A percentile compares a stretch with the other conserved stretches of the same genome.
phyloP scores from a whole-genome alignment of 2,329 filamentous ascomycete species.

The Epichloe aotearoae region DNA sequence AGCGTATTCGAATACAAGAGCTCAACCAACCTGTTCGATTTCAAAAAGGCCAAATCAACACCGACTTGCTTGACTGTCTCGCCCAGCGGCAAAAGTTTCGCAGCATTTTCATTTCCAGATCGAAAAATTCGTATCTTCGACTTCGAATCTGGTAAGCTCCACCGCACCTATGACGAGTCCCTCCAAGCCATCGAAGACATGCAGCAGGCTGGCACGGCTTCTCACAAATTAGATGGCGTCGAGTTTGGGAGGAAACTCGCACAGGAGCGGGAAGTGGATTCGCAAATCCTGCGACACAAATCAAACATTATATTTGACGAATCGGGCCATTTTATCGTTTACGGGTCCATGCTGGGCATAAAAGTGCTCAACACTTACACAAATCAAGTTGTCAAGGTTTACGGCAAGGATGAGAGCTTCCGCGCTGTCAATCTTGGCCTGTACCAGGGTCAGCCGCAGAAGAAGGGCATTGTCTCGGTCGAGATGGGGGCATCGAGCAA shows the following conservation, averaged over 20 bases:
- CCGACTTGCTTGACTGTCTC: slow-evolving; percentile 76
- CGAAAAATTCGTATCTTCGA: slow-evolving; percentile 89
- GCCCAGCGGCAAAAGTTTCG: slow-evolving; percentile 78
- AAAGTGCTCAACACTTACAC: slow-evolving; percentile 96
- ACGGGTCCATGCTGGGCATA: slow-evolving; percentile 80
- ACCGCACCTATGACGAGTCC: slow-evolving; percentile 91
- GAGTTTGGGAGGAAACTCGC: slow-evolving; percentile 85
- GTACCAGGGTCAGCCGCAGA: slow-evolving; percentile 91
- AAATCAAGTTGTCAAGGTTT: slow-evolving; percentile 81
- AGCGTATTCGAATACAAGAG: slow-evolving; percentile 90
- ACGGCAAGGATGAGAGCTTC: slow-evolving; percentile 80
- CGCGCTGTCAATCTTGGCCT: slow-evolving; percentile 70
- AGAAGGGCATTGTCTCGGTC: slow-evolving; percentile 84
- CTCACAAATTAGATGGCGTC: slow-evolving; percentile 71
- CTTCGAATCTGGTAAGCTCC: slow-evolving; percentile 75
- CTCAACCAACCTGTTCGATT: slow-evolving; percentile 87
- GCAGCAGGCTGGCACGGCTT: slow-evolving; percentile 82
- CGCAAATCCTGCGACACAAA: slow-evolving; percentile 50
- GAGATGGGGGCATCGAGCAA: slow-evolving; percentile 96
- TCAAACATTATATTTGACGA: slow-evolving; percentile 91
- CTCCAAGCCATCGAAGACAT: slow-evolving; percentile 79
- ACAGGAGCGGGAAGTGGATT: slow-evolving; percentile 75
- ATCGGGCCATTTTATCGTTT: slow-evolving; percentile 87
- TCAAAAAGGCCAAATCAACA: slow-evolving; percentile 91
- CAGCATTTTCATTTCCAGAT: slow-evolving; percentile 82